phyloP scores from a whole-genome alignment of 495 filamentous ascomycete genomes.

The Wilcoxina mikolae region DNA sequence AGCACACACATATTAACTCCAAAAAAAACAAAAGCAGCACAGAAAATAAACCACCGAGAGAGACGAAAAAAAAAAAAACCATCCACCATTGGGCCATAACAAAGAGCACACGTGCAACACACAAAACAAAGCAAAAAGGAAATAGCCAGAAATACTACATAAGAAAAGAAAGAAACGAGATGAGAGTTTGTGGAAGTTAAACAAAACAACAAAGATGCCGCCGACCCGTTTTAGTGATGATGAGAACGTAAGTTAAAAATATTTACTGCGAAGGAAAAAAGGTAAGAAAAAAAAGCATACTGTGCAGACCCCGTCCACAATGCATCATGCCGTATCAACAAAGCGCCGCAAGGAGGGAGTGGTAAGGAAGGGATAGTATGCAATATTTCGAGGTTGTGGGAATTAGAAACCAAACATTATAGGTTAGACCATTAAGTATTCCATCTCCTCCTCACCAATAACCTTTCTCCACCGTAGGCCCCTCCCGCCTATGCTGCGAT shows the following conservation, averaged over 20 bases:
- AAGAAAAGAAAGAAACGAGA: background rate
- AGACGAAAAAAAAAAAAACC: too few relatives aligned
- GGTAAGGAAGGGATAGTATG: background rate
- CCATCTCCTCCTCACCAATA: constrained; percentile 49
- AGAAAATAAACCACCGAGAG: too few relatives aligned
- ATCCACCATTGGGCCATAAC: too few relatives aligned
- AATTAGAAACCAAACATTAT: background rate
- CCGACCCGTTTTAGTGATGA: background rate
- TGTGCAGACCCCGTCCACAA: background rate
- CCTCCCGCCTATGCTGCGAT: constrained; percentile 17
- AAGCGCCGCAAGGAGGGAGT: too few relatives aligned
- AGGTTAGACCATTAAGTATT: constrained; percentile 42
- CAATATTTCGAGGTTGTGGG: background rate
- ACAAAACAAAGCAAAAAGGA: too few relatives aligned
- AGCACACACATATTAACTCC: too few relatives aligned
- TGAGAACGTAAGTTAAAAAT: background rate
- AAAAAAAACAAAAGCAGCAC: too few relatives aligned
- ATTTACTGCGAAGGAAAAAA: background rate
- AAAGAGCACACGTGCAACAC: too few relatives aligned
- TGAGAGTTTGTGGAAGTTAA: background rate
- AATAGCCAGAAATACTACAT: background rate
- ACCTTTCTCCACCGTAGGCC: constrained; percentile 25
- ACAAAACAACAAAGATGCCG: background rate
- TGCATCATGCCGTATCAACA: background rate
- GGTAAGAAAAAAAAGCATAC: background rate